Percentiles rank a stretch among this genome's conserved stretches.
These are phyloP conservation scores for Isatis lusitanica DNA, from an alignment of 441 rosid species.

Conservation along the genomic window DNA sequence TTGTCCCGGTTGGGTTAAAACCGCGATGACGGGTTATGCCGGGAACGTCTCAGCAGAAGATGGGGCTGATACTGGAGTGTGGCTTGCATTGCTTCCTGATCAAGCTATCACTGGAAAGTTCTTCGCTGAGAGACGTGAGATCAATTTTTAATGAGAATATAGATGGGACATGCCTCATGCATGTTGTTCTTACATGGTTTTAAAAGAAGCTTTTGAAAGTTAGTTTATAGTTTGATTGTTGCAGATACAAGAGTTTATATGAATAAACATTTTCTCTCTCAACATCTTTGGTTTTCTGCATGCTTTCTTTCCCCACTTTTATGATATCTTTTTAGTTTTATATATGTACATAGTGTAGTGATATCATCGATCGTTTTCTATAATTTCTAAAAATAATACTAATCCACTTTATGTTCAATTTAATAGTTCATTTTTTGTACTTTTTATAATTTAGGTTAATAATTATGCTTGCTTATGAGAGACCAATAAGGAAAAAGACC, in stretches of 20 bases:
- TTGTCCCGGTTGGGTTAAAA: constrained; percentile 98
- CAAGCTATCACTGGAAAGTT: constrained; percentile 71
- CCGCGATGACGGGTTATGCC: constrained; percentile 91
- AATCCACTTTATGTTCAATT: background rate
- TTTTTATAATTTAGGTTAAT: background rate
- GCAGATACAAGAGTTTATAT: constrained; percentile 18
- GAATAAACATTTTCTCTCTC: background rate
- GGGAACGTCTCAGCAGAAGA: constrained; percentile 73
- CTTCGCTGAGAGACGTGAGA: constrained; percentile 90
- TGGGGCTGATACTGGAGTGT: constrained; percentile 91
- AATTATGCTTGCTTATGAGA: background rate
- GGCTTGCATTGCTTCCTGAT: constrained; percentile 90
- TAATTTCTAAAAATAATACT: background rate
- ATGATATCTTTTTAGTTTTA: background rate
- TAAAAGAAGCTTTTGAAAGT: background rate
- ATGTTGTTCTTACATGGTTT: background rate
- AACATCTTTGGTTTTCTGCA: background rate
- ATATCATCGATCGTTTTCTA: background rate
- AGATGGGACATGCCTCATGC: background rate
- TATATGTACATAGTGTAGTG: background rate
- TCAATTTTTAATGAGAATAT: constrained; percentile 44
- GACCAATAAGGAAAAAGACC: background rate
- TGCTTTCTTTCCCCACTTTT: background rate
- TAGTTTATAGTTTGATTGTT: constrained; percentile 19
- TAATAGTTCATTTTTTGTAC: background rate